Base-by-base conservation (phyloP, 352 stramenopile genomes). In the Globisporangium paroecandrum region DNA sequence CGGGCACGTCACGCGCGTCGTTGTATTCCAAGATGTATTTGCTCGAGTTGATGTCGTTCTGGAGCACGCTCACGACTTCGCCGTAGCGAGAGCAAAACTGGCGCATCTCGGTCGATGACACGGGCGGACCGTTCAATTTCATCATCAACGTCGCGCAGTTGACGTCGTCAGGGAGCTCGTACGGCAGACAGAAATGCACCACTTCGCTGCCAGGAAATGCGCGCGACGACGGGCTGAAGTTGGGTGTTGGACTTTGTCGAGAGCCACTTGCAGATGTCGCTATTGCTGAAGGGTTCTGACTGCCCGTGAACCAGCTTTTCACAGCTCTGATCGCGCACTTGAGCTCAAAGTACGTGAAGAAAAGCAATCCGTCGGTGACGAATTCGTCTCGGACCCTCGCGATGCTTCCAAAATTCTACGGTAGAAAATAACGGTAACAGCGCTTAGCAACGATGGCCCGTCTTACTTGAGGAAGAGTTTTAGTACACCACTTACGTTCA, bases 21-120 rank as follows among this genome's bases (percentile, higher is more conserved):
- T 89, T 88, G 67, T 85, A 93, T 69, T 95, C 85, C 34, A 95
- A 76, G 6, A 91, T 76, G 65, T 79, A 94, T 65, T 78, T 82
- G 64, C 66, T 72, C 12, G 72, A 56, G 38, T 75, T 69, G 24
- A 65, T 46, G 22, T 90, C 77, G 47, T 78, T 73, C 68, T 88
- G 84, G 55, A 91, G 65, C n/a, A 94, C 77, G 60, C 80, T 91
- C 8, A 84, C 82, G 43, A 95, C 80, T 68, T 90, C 80, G 12
- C 87, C 87, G 62, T 88, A 92, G 32, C 71, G 84, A 3, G 78
- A 69, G 68, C 84, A 95, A 32, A 93, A 74, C 56, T 88, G 75
- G 5, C 80, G 84, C 63, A 94, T 77, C 41, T 90, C 84, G 22
- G 66, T 72, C 1, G 71, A 69, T 5, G 70, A 62, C 25, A 82